Conservation (phyloP, 2,329 filamentous ascomycete species). For the Nothophaeocryptopus gaeumannii region DNA sequence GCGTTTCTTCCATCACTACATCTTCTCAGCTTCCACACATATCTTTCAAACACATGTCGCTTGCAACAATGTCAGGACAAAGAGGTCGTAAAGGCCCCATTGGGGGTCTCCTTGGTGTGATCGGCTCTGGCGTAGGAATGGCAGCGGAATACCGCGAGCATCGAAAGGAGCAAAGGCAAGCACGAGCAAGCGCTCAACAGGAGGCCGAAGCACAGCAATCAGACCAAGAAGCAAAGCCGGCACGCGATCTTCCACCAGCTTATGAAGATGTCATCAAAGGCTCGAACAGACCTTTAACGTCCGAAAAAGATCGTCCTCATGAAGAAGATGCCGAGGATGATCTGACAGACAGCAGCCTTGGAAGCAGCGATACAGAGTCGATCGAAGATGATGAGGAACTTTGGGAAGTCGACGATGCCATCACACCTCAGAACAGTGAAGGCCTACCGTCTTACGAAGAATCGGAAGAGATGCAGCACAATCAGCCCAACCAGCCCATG, state of each 20-base stretch:
- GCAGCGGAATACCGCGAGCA: slow-evolving; percentile 31
- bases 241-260: slow-evolving; percentile 7
- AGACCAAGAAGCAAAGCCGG: slow-evolving; percentile 1
- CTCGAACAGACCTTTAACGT: not conserved
- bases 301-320: not conserved
- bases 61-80: no score
- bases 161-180: slow-evolving; percentile 25
- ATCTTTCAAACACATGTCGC: no score
- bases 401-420: slow-evolving; percentile 33
- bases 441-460: slow-evolving; percentile 31
- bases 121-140: slow-evolving; percentile 29
- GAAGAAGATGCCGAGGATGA: not conserved
- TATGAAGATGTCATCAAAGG: slow-evolving; percentile 4
- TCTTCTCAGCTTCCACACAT: no score
- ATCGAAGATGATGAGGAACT: slow-evolving; percentile 32
- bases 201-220: not conserved
- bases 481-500: slow-evolving; percentile 6
- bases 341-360: slow-evolving; percentile 6
- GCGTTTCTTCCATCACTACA: no score
- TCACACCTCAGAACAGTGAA: slow-evolving; percentile 13
- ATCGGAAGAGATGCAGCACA: slow-evolving; percentile 17
- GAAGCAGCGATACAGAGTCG: slow-evolving; percentile 11
- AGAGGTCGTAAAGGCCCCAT: slow-evolving; percentile 3
- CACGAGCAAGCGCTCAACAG: slow-evolving; percentile 15
- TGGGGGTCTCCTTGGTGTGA: slow-evolving; percentile 5